phyloP scores from a whole-genome alignment of 345 rosid species.

The Conringia planisiliqua region DNA sequence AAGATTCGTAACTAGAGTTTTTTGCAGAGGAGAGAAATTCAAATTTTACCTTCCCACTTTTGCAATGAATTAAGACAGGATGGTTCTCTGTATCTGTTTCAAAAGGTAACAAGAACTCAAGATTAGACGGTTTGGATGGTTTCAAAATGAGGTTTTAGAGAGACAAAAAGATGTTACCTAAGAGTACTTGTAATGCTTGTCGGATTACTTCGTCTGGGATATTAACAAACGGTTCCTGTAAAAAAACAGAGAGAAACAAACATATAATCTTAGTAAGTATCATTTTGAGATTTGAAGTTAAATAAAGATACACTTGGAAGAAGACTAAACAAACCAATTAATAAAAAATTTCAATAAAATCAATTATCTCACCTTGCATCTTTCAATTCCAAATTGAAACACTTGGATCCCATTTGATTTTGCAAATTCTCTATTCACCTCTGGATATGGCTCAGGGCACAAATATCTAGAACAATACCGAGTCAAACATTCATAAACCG shows the following conservation, averaged over 20 bases:
- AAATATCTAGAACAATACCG: slow-evolving; percentile 45
- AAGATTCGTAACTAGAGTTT: not conserved
- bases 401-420: slow-evolving; percentile 52
- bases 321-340: no score
- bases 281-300: not conserved
- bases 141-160: not conserved
- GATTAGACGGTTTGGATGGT: not conserved
- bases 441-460: slow-evolving; percentile 72
- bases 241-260: slow-evolving; percentile 7
- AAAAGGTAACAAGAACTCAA: not conserved
- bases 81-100: slow-evolving; percentile 58
- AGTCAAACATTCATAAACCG: not conserved
- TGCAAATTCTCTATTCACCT: slow-evolving; percentile 50
- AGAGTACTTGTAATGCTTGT: slow-evolving; percentile 60
- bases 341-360: not conserved
- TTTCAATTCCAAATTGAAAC: slow-evolving; percentile 78
- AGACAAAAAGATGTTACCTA: slow-evolving; percentile 42
- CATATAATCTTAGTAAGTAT: not conserved
- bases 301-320: not conserved
- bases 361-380: slow-evolving; percentile 49
- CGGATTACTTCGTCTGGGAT: slow-evolving; percentile 64
- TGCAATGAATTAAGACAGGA: slow-evolving; percentile 74
- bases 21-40: not conserved
- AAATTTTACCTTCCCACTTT: slow-evolving; percentile 68
- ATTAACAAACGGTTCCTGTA: slow-evolving; percentile 74